Percentiles rank a stretch among this genome's conserved stretches.
phyloP scores from a whole-genome alignment of 371 early-diverging fungal species.

The Mucor velutinosus region DNA sequence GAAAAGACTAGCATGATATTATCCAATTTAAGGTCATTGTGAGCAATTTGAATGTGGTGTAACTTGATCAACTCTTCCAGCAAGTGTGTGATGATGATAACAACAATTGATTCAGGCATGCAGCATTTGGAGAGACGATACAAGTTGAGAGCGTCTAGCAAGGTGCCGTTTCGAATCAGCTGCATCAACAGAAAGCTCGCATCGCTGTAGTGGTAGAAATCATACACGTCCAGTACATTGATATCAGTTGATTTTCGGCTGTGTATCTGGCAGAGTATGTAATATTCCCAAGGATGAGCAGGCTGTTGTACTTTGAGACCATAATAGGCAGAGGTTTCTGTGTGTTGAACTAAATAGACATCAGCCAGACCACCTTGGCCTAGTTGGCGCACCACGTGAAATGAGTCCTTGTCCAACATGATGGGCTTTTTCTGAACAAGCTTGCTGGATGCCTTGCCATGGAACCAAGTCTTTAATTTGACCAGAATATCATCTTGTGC shows the following conservation, averaged over 20 bases:
- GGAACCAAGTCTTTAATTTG: constrained; percentile 1
- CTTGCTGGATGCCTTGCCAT: not conserved
- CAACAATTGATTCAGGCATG: constrained; percentile 45
- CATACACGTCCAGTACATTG: not conserved
- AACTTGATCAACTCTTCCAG: constrained; percentile 27
- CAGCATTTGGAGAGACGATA: constrained; percentile 2
- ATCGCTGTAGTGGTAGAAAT: constrained; percentile 27
- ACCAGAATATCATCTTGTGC: not conserved
- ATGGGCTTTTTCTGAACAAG: not conserved
- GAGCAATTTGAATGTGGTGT: constrained; percentile 39
- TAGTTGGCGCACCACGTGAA: constrained; percentile 23
- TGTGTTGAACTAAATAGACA: constrained; percentile 30
- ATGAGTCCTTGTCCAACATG: constrained; percentile 11
- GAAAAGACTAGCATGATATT: constrained; percentile 40
- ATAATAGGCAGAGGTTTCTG: not conserved
- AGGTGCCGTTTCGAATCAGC: constrained; percentile 28
- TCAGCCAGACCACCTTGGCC: constrained; percentile 49
- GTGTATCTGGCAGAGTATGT: constrained; percentile 34
- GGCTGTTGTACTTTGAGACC: constrained; percentile 44
- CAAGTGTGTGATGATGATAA: constrained; percentile 28
- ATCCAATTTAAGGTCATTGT: constrained; percentile 55
- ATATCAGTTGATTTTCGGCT: not conserved
- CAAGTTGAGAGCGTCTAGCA: constrained; percentile 39
- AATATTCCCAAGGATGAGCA: constrained; percentile 49
- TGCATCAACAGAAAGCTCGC: constrained; percentile 38